Percentiles rank a stretch among this genome's conserved stretches.
These are phyloP conservation scores for Cercospora citrullina DNA, from an alignment of 2,329 filamentous ascomycete species.

Conservation along the genomic window DNA sequence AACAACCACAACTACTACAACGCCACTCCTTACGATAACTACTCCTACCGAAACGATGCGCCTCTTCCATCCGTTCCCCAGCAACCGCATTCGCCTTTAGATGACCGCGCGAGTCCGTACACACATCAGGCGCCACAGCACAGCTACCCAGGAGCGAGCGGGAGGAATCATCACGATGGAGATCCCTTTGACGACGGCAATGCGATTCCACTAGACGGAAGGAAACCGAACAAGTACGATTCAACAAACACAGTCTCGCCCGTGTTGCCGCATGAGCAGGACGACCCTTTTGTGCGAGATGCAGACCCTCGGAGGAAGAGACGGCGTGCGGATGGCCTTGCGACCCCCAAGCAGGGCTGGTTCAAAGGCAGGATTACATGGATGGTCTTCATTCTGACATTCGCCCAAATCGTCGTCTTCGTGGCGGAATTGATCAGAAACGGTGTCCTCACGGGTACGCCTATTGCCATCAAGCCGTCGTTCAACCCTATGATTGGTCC, in stretches of 20 bases:
- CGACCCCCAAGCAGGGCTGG: conserved; percentile 50
- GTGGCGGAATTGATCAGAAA: conserved; percentile 85
- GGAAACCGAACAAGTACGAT: conserved; percentile 41
- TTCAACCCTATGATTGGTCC: conserved; percentile 99
- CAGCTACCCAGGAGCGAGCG: conserved; percentile 60
- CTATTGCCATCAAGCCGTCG: conserved; percentile 74
- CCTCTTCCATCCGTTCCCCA: conserved; percentile 37
- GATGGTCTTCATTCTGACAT: conserved; percentile 77
- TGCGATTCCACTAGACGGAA: conserved; percentile 49
- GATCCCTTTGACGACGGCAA: conserved; percentile 53
- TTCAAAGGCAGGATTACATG: conserved; percentile 66
- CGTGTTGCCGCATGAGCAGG: conserved; percentile 43
- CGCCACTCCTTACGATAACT: conserved; percentile 41
- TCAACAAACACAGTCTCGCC: conserved; percentile 39
- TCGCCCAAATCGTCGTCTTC: conserved; percentile 80
- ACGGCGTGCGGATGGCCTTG: conserved; percentile 15
- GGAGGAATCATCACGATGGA: conserved; percentile 47
- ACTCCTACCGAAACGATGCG: conserved; percentile 48
- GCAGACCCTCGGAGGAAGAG: conserved; percentile 33
- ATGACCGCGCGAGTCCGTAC: conserved; percentile 37
- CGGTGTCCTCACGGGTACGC: conserved; percentile 72
- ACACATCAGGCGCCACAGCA: conserved; percentile 28
- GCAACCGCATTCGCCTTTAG: conserved; percentile 33
- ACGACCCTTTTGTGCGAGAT: conserved; percentile 44
- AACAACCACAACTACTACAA: conserved; percentile 41